A percentile compares a stretch with the other conserved stretches of the same genome.
phyloP scores from a whole-genome alignment of 2,329 filamentous ascomycete genomes.

The Talaromyces pinophilus region DNA sequence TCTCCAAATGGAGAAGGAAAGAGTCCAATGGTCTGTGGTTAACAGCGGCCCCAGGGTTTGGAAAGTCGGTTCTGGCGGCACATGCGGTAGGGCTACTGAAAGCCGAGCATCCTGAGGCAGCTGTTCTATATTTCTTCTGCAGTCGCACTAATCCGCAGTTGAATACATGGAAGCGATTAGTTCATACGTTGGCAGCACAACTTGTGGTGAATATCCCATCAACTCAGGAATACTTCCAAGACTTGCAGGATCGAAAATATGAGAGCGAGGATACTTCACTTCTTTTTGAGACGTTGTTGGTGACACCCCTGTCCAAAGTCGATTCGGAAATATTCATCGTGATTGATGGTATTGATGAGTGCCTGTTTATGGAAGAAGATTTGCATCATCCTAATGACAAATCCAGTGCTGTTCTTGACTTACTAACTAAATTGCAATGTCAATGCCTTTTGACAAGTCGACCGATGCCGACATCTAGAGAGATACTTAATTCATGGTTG shows the following conservation, averaged over 20 bases:
- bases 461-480: not conserved
- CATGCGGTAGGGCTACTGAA: not conserved
- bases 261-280: not conserved
- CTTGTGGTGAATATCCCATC: not conserved
- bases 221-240: slow-evolving; percentile 1
- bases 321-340: not conserved
- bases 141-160: not conserved
- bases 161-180: not conserved
- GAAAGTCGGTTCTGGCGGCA: slow-evolving; percentile 2
- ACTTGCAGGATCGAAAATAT: not conserved
- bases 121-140: slow-evolving; percentile 10
- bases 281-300: not conserved
- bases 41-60: slow-evolving; percentile 7
- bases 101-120: not conserved
- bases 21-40: not conserved
- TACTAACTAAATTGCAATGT: not conserved
- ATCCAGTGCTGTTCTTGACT: not conserved
- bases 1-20: slow-evolving; percentile 1
- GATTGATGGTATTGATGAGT: not conserved
- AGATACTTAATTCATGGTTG: not conserved
- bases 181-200: not conserved
- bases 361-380: not conserved
- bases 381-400: not conserved
- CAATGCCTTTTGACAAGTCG: slow-evolving; percentile 2
- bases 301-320: not conserved